Evolutionary conservation across 441 rosid species (phyloP).

Genomic region (Melastoma candidum): DNA sequence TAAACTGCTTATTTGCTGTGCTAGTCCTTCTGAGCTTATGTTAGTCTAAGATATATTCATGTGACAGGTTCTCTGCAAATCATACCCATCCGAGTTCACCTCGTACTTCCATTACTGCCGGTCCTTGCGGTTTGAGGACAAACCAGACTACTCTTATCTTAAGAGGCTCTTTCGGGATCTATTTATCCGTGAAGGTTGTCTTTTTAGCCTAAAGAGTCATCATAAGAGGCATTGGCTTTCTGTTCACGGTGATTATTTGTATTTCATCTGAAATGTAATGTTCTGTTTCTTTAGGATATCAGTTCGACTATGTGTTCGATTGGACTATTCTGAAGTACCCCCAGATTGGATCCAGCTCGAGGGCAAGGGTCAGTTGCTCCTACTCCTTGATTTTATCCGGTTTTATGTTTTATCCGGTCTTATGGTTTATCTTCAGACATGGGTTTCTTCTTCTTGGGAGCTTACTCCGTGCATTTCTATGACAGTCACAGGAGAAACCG

Average conservation of each 20-base stretch:
- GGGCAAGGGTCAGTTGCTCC: constrained; percentile 35
- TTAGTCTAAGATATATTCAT: neutral
- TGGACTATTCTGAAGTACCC: constrained; percentile 97
- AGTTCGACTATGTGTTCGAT: constrained; percentile 92
- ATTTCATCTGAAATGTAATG: constrained; percentile 12
- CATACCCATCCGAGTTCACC: constrained; percentile 81
- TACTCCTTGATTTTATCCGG: too few relatives aligned
- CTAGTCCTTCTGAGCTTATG: too few relatives aligned
- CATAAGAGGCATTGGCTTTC: too few relatives aligned
- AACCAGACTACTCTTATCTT: constrained; percentile 96
- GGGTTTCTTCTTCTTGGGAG: too few relatives aligned
- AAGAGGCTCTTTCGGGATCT: constrained; percentile 96
- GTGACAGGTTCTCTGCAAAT: constrained; percentile 81
- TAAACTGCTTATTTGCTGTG: too few relatives aligned
- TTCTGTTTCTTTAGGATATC: constrained; percentile 64
- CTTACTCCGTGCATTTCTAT: constrained; percentile 7
- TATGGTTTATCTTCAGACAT: neutral
- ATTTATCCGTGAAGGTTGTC: constrained; percentile 85
- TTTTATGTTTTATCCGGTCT: constrained; percentile 20
- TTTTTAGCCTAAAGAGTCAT: too few relatives aligned
- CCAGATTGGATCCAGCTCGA: constrained; percentile 67
- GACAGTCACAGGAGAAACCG: constrained; percentile 51
- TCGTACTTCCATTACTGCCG: constrained; percentile 94
- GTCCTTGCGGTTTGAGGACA: constrained; percentile 89
- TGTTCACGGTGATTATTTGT: too few relatives aligned